A percentile compares a stretch with the other conserved stretches of the same genome.
phyloP scores from a whole-genome alignment of 345 rosid genomes.

The Acer negundo region DNA sequence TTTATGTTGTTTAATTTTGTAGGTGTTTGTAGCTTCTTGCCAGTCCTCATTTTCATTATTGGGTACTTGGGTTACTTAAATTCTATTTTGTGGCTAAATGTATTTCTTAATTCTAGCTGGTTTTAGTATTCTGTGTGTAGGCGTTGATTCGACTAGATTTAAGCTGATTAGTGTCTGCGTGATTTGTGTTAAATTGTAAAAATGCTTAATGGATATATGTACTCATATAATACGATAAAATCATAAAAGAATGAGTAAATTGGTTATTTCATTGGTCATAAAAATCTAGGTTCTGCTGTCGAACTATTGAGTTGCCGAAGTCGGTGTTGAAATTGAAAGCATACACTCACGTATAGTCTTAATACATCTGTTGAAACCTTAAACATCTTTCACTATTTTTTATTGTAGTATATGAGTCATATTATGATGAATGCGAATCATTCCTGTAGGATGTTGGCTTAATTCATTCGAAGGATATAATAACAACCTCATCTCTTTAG shows the following conservation, averaged over 20 bases:
- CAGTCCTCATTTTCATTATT: not conserved
- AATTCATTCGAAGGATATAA: not conserved
- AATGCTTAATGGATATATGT: not conserved
- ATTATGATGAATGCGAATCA: not conserved
- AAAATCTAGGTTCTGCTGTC: too few species aligned
- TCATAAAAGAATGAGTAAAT: not conserved
- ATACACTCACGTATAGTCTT: not conserved
- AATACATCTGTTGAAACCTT: not conserved
- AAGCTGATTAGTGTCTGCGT: not conserved
- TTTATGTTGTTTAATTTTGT: not conserved
- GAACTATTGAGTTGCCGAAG: not conserved
- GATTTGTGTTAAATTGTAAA: not conserved
- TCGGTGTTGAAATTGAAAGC: not conserved
- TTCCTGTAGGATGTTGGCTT: not conserved
- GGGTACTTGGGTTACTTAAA: not conserved
- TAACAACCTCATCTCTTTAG: not conserved
- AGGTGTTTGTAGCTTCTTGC: not conserved
- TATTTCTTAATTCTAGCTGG: not conserved
- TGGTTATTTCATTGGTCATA: not conserved
- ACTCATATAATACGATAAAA: not conserved
- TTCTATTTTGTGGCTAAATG: not conserved
- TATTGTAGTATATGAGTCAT: not conserved
- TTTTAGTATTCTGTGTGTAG: not conserved
- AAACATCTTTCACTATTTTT: not conserved
- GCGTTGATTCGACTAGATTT: too few species aligned